These are phyloP conservation scores for Vachellia pachyceras DNA, from an alignment of 306 rosid species.

Conservation along the genomic window DNA sequence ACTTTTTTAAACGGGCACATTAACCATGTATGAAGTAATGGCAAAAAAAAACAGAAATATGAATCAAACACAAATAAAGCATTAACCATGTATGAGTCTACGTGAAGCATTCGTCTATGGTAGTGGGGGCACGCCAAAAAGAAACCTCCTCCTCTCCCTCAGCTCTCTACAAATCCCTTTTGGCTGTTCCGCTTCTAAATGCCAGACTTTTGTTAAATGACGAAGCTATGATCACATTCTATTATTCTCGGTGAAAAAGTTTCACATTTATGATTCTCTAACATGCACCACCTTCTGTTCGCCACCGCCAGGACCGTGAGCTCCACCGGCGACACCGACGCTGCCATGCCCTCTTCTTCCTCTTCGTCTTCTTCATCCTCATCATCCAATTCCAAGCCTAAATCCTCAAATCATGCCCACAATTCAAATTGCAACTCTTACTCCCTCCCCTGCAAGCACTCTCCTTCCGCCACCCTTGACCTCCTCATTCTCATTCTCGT, in stretches of 20 bases:
- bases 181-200: neutral
- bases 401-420: constrained; percentile 49
- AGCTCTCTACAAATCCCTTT: neutral
- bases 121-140: neutral
- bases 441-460: constrained; percentile 63
- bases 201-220: constrained; percentile 7
- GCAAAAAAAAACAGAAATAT: too few relatives aligned
- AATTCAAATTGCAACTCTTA: constrained; percentile 43
- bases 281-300: constrained; percentile 58
- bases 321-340: neutral
- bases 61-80: too few relatives aligned
- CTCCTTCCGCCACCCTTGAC: constrained; percentile 76
- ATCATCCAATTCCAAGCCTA: constrained; percentile 47
- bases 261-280: constrained; percentile 32
- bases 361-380: constrained; percentile 34
- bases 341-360: constrained; percentile 38
- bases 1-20: too few relatives aligned
- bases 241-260: neutral
- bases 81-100: neutral
- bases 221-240: neutral
- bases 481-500: constrained; percentile 84
- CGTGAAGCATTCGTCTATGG: neutral
- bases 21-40: too few relatives aligned
- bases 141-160: too few relatives aligned
- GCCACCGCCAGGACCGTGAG: constrained; percentile 29